Percentiles rank a stretch among this genome's conserved stretches.
Evolutionary conservation across 148 eudicot genomes (phyloP).

Genomic region (Diospyros kaki): DNA sequence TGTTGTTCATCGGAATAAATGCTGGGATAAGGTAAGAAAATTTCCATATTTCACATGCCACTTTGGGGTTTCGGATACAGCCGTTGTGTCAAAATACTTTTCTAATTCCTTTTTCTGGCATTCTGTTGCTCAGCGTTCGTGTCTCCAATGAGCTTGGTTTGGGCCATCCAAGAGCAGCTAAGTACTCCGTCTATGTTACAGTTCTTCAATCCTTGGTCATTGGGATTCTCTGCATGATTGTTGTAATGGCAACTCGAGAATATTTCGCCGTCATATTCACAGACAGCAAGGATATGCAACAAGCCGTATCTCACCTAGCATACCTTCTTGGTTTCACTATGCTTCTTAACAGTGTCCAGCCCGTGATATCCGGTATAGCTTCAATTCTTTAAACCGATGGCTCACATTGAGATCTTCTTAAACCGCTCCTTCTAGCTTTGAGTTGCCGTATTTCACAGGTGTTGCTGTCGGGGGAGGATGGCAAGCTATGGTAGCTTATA

Average conservation of each 20-base stretch:
- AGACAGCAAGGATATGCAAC: conserved; percentile 19
- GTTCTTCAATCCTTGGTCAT: conserved; percentile 29
- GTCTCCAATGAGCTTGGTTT: conserved; percentile 53
- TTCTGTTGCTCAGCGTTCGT: conserved; percentile 25
- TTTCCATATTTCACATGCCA: too few species aligned
- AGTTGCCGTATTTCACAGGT: too few species aligned
- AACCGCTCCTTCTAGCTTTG: too few species aligned
- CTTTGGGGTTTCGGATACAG: too few species aligned
- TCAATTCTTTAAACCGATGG: too few species aligned
- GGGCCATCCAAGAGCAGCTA: conserved; percentile 44
- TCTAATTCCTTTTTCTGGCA: too few species aligned
- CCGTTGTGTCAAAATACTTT: too few species aligned
- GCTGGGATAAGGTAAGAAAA: too few species aligned
- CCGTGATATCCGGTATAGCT: conserved; percentile 21
- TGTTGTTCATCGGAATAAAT: too few species aligned
- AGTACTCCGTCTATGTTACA: conserved; percentile 31
- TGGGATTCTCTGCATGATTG: conserved; percentile 25
- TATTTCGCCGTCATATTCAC: conserved; percentile 29
- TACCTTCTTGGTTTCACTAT: conserved; percentile 37
- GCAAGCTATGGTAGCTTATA: too few species aligned
- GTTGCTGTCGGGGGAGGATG: too few species aligned
- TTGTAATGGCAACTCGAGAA: conserved; percentile 27
- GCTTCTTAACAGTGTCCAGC: conserved; percentile 37
- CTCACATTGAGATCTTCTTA: too few species aligned
- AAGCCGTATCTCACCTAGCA: conserved; percentile 26